phyloP scores from a whole-genome alignment of 768 basidiomycete genomes.

The Podaxis carcinomalis region DNA sequence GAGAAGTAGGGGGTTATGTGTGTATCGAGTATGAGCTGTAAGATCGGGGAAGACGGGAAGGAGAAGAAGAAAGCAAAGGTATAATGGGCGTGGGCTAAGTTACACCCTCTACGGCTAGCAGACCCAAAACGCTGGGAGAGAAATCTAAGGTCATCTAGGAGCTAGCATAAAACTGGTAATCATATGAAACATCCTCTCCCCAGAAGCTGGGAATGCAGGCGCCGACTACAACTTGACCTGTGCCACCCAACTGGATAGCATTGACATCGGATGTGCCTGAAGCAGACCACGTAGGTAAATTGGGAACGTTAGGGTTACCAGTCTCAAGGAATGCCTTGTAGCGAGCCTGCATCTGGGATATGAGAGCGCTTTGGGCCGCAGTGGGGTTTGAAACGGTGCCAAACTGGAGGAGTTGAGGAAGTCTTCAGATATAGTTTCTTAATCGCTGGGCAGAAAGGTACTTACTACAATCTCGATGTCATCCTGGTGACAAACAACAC shows the following conservation, averaged over 20 bases:
- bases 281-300: slow-evolving; percentile 48
- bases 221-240: slow-evolving; percentile 45
- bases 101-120: slow-evolving; percentile 20
- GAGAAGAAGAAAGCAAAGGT: not conserved
- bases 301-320: slow-evolving; percentile 57
- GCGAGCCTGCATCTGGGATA: slow-evolving; percentile 62
- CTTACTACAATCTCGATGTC: slow-evolving; percentile 76
- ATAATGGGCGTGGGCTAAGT: not conserved
- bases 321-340: slow-evolving; percentile 62
- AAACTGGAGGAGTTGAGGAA: slow-evolving; percentile 26
- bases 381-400: slow-evolving; percentile 58
- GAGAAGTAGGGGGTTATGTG: not conserved
- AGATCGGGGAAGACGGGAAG: not conserved
- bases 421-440: slow-evolving; percentile 2
- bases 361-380: slow-evolving; percentile 51
- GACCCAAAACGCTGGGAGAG: not conserved
- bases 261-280: slow-evolving; percentile 50
- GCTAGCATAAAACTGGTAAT: slow-evolving; percentile 64
- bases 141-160: not conserved
- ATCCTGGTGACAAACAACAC: slow-evolving; percentile 74
- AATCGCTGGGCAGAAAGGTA: slow-evolving; percentile 14
- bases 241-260: slow-evolving; percentile 58
- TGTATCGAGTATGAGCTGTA: not conserved
- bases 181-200: slow-evolving; percentile 59
- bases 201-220: slow-evolving; percentile 67